Conservation (phyloP, 176 grass and related monocot species). For the Triticum dicoccoides region DNA sequence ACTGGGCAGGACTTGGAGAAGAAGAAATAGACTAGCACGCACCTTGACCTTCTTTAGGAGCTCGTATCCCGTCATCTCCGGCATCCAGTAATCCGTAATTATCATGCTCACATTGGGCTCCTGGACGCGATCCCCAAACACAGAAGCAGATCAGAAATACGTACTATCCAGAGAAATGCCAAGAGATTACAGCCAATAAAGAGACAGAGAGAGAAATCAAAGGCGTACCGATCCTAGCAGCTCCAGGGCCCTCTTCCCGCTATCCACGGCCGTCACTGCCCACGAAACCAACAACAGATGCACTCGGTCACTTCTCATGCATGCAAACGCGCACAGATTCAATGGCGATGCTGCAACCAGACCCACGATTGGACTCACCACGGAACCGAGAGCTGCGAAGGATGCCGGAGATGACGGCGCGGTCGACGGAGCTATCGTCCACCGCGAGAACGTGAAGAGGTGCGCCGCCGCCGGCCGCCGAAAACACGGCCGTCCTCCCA, state of each 20-base stretch:
- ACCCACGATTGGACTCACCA: not conserved
- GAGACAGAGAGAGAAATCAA: not conserved
- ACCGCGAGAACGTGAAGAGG: conserved; percentile 74
- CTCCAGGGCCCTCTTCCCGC: conserved; percentile 84
- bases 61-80: conserved; percentile 95
- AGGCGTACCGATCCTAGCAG: conserved; percentile 57
- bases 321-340: not conserved
- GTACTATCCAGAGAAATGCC: not conserved
- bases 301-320: not conserved
- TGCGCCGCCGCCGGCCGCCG: not conserved
- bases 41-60: conserved; percentile 94
- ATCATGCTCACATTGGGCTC: conserved; percentile 90
- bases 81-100: conserved; percentile 98
- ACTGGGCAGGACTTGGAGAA: not conserved
- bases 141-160: not conserved
- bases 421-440: conserved; percentile 86
- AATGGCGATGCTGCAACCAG: not conserved
- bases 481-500: not conserved
- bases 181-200: not conserved
- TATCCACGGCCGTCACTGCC: conserved; percentile 89
- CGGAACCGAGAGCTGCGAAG: conserved; percentile 70
- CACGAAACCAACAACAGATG: not conserved
- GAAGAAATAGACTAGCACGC: not conserved
- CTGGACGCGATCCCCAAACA: conserved; percentile 9
- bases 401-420: conserved; percentile 68